A percentile compares a stretch with the other conserved stretches of the same genome.
These are phyloP conservation scores for Botrytis aclada DNA, from an alignment of 2,329 filamentous ascomycete species.

Conservation along the genomic window DNA sequence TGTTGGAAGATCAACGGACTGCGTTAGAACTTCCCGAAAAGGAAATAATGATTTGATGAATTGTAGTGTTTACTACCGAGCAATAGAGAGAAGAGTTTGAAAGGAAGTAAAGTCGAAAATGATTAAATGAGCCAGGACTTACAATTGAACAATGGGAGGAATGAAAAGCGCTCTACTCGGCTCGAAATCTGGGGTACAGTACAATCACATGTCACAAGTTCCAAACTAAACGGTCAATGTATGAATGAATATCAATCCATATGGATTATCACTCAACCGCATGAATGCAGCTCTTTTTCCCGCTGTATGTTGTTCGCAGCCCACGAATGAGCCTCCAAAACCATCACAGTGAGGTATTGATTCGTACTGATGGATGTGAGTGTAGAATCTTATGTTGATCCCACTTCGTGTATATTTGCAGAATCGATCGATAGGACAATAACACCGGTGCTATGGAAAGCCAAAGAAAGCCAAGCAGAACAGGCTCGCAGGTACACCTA, in stretches of 20 bases:
- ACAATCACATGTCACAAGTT: slow-evolving; percentile 19
- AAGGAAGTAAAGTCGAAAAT: background rate
- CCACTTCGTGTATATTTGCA: background rate
- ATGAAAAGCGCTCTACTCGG: background rate
- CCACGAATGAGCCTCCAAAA: background rate
- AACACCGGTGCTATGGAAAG: no score
- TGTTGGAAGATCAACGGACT: background rate
- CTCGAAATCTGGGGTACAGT: slow-evolving; percentile 16
- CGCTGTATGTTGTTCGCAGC: background rate
- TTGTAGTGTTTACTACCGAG: background rate
- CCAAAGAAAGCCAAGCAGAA: no score
- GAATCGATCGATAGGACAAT: background rate
- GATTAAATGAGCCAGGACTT: background rate
- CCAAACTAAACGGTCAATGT: background rate
- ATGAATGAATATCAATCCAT: background rate
- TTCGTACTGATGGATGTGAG: background rate
- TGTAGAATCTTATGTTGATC: background rate
- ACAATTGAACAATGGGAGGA: slow-evolving; percentile 7
- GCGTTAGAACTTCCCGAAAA: background rate
- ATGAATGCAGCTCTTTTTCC: background rate
- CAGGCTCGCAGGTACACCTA: no score
- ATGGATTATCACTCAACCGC: background rate
- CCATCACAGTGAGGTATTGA: background rate
- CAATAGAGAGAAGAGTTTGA: background rate
- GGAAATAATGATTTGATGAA: background rate